phyloP scores from a whole-genome alignment of 176 grass and related monocot species.

The Phoenix roebelenii region DNA sequence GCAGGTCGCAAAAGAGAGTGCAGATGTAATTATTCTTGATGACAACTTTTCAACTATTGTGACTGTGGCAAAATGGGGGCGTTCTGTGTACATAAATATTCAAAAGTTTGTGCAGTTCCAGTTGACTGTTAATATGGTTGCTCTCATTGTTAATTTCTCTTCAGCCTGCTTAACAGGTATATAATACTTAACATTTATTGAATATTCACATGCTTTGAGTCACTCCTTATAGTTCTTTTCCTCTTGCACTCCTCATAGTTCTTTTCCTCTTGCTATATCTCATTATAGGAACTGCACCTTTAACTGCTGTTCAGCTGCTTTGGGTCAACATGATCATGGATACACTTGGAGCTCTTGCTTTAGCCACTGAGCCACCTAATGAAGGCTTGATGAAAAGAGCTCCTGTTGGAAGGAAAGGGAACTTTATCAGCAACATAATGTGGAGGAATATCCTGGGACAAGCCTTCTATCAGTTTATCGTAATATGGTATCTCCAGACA shows the following conservation, averaged over 20 bases:
- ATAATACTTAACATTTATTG: too few species aligned
- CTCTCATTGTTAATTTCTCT: slow-evolving; percentile 71
- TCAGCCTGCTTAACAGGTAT: slow-evolving; percentile 75
- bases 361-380: slow-evolving; percentile 83
- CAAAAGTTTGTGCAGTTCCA: slow-evolving; percentile 98
- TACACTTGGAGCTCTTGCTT: slow-evolving; percentile 78
- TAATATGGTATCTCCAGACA: slow-evolving; percentile 82
- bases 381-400: slow-evolving; percentile 63
- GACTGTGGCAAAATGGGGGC: slow-evolving; percentile 87
- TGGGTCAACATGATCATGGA: slow-evolving; percentile 99
- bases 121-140: slow-evolving; percentile 78
- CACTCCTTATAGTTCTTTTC: background rate
- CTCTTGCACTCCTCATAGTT: slow-evolving; percentile 1
- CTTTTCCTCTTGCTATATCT: background rate
- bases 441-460: slow-evolving; percentile 88
- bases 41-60: slow-evolving; percentile 91
- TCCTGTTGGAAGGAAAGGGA: slow-evolving; percentile 66
- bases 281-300: slow-evolving; percentile 57
- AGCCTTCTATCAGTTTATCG: slow-evolving; percentile 55
- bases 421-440: slow-evolving; percentile 78
- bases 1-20: slow-evolving; percentile 91
- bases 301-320: slow-evolving; percentile 84
- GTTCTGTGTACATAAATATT: slow-evolving; percentile 83
- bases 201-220: background rate
- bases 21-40: slow-evolving; percentile 88